Evolutionary conservation across 495 filamentous ascomycete genomes (phyloP).

Genomic region (Trichoderma asperelloides): DNA sequence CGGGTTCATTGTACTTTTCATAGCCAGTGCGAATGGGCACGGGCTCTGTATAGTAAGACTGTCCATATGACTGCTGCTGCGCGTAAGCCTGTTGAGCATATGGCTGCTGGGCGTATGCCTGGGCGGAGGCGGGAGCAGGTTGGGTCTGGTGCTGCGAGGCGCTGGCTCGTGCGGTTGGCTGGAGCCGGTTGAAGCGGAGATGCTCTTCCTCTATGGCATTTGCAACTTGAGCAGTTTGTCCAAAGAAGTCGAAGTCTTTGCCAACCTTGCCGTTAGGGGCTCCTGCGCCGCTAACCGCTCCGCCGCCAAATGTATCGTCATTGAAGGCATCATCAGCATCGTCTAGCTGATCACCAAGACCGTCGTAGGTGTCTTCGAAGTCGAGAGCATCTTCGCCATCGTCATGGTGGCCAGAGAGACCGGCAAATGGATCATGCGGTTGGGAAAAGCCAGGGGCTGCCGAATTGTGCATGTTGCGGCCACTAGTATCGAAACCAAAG

Average conservation of each 20-base stretch:
- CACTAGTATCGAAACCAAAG: conserved; percentile 73
- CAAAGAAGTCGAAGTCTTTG: conserved; percentile 96
- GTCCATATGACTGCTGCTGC: conserved; percentile 31
- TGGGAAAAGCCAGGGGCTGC: conserved; percentile 67
- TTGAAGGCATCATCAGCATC: conserved; percentile 94
- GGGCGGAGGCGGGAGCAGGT: conserved; percentile 9
- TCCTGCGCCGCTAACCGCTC: conserved; percentile 23
- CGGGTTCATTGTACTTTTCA: conserved; percentile 73
- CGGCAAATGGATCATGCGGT: conserved; percentile 80
- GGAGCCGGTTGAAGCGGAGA: conserved; percentile 62
- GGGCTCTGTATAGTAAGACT: conserved; percentile 16
- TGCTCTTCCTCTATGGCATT: conserved; percentile 85
- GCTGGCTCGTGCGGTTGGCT: conserved; percentile 36
- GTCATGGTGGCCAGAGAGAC: conserved; percentile 58
- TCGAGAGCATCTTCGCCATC: conserved; percentile 71
- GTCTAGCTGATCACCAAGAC: conserved; percentile 81
- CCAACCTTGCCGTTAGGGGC: conserved; percentile 41
- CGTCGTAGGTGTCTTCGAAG: conserved; percentile 98
- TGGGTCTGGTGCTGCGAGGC: conserved; percentile 15
- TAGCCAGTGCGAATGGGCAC: conserved; percentile 64
- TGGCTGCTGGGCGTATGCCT: conserved; percentile 15
- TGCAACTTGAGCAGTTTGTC: conserved; percentile 76
- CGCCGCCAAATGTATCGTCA: conserved; percentile 87
- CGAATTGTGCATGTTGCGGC: conserved; percentile 36
- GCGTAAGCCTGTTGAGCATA: conserved; percentile 19